Conservation (phyloP, 2,329 filamentous ascomycete genomes). For the Ramularia endophylla region DNA sequence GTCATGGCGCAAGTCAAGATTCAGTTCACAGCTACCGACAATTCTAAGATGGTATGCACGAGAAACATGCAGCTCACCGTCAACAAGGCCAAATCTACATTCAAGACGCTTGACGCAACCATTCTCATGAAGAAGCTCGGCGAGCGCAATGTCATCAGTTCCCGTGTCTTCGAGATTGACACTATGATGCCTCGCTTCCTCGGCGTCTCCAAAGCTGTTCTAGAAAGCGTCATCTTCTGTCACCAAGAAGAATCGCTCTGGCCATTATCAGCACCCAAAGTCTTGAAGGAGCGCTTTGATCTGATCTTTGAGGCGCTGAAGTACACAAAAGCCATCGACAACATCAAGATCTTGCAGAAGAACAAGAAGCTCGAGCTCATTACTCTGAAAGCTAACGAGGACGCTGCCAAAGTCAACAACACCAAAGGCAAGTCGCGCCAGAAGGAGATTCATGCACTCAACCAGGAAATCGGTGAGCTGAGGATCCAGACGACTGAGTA, state of each 20-base stretch:
- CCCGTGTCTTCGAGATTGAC: slow-evolving; percentile 66
- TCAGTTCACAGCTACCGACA: slow-evolving; percentile 72
- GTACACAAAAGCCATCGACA: slow-evolving; percentile 96
- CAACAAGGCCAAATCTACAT: slow-evolving; percentile 81
- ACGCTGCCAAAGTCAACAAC: slow-evolving; percentile 75
- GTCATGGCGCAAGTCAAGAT: slow-evolving; percentile 89
- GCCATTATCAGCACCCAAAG: slow-evolving; percentile 84
- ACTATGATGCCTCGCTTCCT: slow-evolving; percentile 77
- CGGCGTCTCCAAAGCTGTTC: slow-evolving; percentile 81
- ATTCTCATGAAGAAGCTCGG: slow-evolving; percentile 72
- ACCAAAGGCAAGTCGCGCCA: slow-evolving; percentile 65
- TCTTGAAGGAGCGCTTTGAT: slow-evolving; percentile 89
- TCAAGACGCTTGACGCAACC: slow-evolving; percentile 80
- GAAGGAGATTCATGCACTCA: slow-evolving; percentile 46
- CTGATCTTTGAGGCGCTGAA: slow-evolving; percentile 97
- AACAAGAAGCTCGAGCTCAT: slow-evolving; percentile 70
- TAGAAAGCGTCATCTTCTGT: slow-evolving; percentile 96
- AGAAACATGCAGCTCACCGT: slow-evolving; percentile 80
- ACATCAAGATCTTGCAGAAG: slow-evolving; percentile 82
- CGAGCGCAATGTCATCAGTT: slow-evolving; percentile 72
- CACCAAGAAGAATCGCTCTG: slow-evolving; percentile 97
- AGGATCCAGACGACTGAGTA: slow-evolving; percentile 54
- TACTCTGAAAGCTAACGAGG: slow-evolving; percentile 67
- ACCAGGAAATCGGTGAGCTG: slow-evolving; percentile 59
- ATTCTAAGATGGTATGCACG: slow-evolving; percentile 73